Percentiles rank a stretch among this genome's conserved stretches.
Conservation (phyloP, 352 stramenopile species). For the Phytopythium litorale region DNA sequence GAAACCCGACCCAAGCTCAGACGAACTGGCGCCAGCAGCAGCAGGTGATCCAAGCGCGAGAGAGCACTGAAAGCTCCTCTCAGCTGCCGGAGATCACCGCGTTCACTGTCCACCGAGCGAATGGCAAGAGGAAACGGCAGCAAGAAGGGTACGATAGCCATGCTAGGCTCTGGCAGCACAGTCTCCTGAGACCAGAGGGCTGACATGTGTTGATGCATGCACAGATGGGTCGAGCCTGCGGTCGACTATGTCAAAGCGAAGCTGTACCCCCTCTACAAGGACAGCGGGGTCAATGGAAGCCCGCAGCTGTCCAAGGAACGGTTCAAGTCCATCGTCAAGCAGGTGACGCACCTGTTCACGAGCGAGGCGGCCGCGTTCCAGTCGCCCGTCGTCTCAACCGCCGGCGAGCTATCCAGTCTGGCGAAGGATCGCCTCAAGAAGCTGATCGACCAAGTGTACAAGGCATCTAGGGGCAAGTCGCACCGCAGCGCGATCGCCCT, state of each 20-base stretch:
- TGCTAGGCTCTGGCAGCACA: too few species aligned
- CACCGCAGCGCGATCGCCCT: not conserved
- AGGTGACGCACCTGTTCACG: conserved; percentile 56
- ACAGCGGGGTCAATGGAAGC: conserved; percentile 23
- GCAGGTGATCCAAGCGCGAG: not conserved
- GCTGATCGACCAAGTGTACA: conserved; percentile 70
- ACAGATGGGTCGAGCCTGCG: conserved; percentile 42
- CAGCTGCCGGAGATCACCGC: conserved; percentile 39
- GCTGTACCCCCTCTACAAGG: conserved; percentile 77
- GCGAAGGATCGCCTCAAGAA: conserved; percentile 69
- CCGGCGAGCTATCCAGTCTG: conserved; percentile 41
- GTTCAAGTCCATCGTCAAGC: conserved; percentile 78
- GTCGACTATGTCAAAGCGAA: conserved; percentile 82
- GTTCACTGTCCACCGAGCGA: conserved; percentile 33
- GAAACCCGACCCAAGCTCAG: not conserved
- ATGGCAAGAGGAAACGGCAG: conserved; percentile 40
- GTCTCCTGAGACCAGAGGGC: not conserved
- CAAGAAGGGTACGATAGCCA: conserved; percentile 33
- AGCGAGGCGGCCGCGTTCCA: conserved; percentile 55
- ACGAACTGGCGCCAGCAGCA: conserved; percentile 3
- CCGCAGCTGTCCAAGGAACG: conserved; percentile 65
- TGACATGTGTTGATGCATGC: conserved; percentile 1
- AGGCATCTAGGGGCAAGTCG: conserved; percentile 21
- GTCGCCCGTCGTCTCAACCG: conserved; percentile 38
- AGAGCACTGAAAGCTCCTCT: conserved; percentile 2